Evolutionary conservation across 306 rosid genomes (phyloP).

Genomic region (Ochetophila trinervis): DNA sequence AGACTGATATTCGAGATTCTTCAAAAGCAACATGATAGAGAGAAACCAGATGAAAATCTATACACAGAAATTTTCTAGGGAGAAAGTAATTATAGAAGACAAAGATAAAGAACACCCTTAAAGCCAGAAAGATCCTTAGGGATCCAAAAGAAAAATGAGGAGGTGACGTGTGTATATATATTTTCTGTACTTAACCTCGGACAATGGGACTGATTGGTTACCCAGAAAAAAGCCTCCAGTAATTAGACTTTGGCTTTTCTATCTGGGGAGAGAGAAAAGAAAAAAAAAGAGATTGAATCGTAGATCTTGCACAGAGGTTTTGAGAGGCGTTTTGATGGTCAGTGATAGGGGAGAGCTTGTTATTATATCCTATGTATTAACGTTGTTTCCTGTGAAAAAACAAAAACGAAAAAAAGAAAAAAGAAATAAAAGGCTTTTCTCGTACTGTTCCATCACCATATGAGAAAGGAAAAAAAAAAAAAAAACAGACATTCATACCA

Average conservation of each 20-base stretch:
- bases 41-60: no score
- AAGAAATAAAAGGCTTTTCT: constrained; percentile 9
- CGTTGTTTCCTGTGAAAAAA: constrained; percentile 16
- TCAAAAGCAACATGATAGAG: no score
- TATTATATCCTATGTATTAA: not conserved
- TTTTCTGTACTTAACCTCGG: not conserved
- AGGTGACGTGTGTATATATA: constrained; percentile 29
- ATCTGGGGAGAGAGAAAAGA: not conserved
- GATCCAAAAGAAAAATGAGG: constrained; percentile 28
- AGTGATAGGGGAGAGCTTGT: constrained; percentile 12
- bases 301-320: constrained; percentile 61
- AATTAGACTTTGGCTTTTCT: not conserved
- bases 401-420: not conserved
- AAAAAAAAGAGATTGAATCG: constrained; percentile 17
- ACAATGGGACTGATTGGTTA: no score
- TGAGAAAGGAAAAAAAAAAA: not conserved
- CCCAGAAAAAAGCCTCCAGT: no score
- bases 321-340: constrained; percentile 23
- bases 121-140: constrained; percentile 36
- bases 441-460: constrained; percentile 38
- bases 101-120: constrained; percentile 14
- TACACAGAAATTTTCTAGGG: no score
- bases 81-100: not conserved
- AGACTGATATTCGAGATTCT: no score
- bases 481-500: not conserved